Evolutionary conservation across 768 basidiomycete species (phyloP).

Genomic region (Amanita fuliginea): DNA sequence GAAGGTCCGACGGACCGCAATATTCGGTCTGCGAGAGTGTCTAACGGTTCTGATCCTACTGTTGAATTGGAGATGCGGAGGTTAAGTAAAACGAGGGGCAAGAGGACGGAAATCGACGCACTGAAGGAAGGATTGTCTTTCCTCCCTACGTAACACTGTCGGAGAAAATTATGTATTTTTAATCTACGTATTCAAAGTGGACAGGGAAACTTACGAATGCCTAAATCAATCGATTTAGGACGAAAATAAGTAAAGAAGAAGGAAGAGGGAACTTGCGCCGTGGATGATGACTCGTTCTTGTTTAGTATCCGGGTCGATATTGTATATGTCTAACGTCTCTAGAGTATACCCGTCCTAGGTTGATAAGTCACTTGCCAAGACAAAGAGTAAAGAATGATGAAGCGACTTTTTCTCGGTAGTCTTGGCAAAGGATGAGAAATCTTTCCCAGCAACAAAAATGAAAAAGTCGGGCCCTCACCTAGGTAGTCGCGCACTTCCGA

Average conservation of each 20-base stretch:
- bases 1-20: slow-evolving; percentile 76
- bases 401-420: slow-evolving; percentile 50
- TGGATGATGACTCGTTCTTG: slow-evolving; percentile 44
- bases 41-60: slow-evolving; percentile 83
- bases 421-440: slow-evolving; percentile 23
- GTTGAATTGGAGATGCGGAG: background rate
- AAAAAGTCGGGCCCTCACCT: slow-evolving; percentile 32
- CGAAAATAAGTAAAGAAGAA: background rate
- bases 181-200: background rate
- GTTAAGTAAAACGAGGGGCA: background rate
- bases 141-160: slow-evolving; percentile 77
- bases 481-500: slow-evolving; percentile 75
- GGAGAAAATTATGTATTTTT: background rate
- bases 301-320: slow-evolving; percentile 34
- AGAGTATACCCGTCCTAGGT: slow-evolving; percentile 84
- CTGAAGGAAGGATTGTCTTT: slow-evolving; percentile 85
- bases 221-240: slow-evolving; percentile 16
- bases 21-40: slow-evolving; percentile 55
- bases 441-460: background rate
- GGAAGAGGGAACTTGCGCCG: slow-evolving; percentile 25
- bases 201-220: slow-evolving; percentile 32
- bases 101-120: slow-evolving; percentile 21
- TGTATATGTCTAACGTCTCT: slow-evolving; percentile 67
- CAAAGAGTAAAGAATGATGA: background rate
- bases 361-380: background rate